These are phyloP conservation scores for Fusarium sp. DNA, from an alignment of 2,329 filamentous ascomycete genomes.

Conservation along the genomic window DNA sequence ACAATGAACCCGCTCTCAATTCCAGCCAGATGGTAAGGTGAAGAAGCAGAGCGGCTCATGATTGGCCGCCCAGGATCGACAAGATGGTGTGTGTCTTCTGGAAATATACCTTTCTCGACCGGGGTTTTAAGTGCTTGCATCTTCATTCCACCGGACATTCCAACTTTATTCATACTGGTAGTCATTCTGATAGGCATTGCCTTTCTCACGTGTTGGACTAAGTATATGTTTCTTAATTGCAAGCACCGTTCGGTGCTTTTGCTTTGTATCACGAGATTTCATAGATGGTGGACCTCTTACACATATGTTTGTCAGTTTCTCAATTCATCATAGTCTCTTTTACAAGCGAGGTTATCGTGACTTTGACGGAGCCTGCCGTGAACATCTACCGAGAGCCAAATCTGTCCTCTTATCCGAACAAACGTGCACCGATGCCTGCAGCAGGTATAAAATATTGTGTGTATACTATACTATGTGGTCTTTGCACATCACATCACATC, in stretches of 20 bases:
- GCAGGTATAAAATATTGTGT: not conserved
- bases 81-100: constrained; percentile 7
- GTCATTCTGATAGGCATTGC: not conserved
- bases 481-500: not conserved
- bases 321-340: not conserved
- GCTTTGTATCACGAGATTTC: not conserved
- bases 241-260: not conserved
- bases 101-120: constrained; percentile 32
- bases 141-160: not conserved
- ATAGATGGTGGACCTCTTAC: not conserved
- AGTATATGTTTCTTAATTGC: not conserved
- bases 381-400: constrained; percentile 15
- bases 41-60: constrained; percentile 16
- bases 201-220: not conserved
- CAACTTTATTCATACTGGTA: not conserved
- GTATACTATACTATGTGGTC: not conserved
- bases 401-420: not conserved
- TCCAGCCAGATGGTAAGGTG: constrained; percentile 27
- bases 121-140: constrained; percentile 43
- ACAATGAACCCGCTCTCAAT: not conserved
- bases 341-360: constrained; percentile 4
- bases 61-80: constrained; percentile 25
- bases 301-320: not conserved
- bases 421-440: not conserved
- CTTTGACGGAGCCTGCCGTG: not conserved